Percentiles rank a stretch among this genome's conserved stretches.
Conservation (phyloP, 306 rosid genomes). For the Inga leiocalycina region DNA sequence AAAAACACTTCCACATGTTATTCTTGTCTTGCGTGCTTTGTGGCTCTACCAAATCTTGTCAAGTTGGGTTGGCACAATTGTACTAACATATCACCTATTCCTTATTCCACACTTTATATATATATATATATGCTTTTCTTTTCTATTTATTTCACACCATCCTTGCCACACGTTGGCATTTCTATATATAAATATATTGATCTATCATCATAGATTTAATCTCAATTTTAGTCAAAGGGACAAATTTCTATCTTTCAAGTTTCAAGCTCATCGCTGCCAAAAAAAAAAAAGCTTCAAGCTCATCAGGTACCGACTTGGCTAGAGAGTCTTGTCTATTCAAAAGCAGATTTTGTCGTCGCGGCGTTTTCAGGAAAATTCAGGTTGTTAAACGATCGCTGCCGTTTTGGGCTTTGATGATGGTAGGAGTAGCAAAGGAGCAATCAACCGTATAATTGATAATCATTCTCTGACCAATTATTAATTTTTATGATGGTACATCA, state of each 20-base stretch:
- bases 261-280: background rate
- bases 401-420: background rate
- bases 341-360: background rate
- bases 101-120: background rate
- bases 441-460: slow-evolving; percentile 38
- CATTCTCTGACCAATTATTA: slow-evolving; percentile 40
- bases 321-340: background rate
- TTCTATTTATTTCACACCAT: background rate
- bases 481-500: slow-evolving; percentile 38
- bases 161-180: background rate
- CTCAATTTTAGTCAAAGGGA: background rate
- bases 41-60: slow-evolving; percentile 18
- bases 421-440: slow-evolving; percentile 23
- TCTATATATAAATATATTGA: background rate
- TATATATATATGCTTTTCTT: background rate
- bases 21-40: slow-evolving; percentile 28
- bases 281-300: too few species aligned
- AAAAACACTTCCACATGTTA: slow-evolving; percentile 37
- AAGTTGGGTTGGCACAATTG: background rate
- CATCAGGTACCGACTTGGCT: background rate
- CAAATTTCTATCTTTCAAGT: background rate
- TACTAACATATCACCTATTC: background rate
- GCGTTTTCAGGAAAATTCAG: background rate
- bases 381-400: background rate
- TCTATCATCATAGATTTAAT: background rate